phyloP scores from a whole-genome alignment of 345 rosid genomes.

The Sisymbrium altissimum region DNA sequence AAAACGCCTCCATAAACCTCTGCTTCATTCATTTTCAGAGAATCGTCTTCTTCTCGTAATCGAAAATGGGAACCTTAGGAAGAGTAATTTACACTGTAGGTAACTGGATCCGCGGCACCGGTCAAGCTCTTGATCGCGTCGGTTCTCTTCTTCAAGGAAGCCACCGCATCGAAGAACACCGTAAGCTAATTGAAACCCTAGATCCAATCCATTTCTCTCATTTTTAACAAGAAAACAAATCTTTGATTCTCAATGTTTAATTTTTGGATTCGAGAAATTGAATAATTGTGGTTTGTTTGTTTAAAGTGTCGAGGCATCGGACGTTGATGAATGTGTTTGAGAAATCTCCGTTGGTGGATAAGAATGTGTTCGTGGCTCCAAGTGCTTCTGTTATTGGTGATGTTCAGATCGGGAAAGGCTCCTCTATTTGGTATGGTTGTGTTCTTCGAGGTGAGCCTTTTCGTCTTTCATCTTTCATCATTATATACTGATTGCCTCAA shows the following conservation, averaged over 20 bases:
- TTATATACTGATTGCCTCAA: neutral
- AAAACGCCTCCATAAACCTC: slow-evolving; percentile 29
- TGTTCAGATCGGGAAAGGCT: slow-evolving; percentile 76
- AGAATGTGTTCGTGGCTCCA: slow-evolving; percentile 89
- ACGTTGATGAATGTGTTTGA: slow-evolving; percentile 91
- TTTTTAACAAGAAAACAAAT: neutral
- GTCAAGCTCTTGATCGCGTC: slow-evolving; percentile 90
- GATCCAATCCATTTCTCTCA: slow-evolving; percentile 19
- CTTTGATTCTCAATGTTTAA: neutral
- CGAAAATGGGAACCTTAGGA: slow-evolving; percentile 88
- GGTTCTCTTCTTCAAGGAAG: slow-evolving; percentile 87
- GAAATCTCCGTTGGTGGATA: slow-evolving; percentile 79
- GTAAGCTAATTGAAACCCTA: slow-evolving; percentile 39
- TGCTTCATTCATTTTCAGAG: neutral
- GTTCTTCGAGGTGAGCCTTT: slow-evolving; percentile 94
- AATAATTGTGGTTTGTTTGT: neutral
- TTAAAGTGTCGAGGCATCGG: slow-evolving; percentile 81
- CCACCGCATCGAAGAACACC: slow-evolving; percentile 65
- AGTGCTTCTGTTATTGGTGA: slow-evolving; percentile 92
- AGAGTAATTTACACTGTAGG: slow-evolving; percentile 80
- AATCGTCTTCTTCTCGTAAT: neutral
- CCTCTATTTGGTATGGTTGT: slow-evolving; percentile 96
- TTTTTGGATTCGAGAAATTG: neutral
- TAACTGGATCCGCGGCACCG: slow-evolving; percentile 90
- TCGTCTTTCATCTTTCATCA: neutral